Base-by-base conservation (phyloP, 2,329 filamentous ascomycete genomes). In the Neofusicoccum laricinum region DNA sequence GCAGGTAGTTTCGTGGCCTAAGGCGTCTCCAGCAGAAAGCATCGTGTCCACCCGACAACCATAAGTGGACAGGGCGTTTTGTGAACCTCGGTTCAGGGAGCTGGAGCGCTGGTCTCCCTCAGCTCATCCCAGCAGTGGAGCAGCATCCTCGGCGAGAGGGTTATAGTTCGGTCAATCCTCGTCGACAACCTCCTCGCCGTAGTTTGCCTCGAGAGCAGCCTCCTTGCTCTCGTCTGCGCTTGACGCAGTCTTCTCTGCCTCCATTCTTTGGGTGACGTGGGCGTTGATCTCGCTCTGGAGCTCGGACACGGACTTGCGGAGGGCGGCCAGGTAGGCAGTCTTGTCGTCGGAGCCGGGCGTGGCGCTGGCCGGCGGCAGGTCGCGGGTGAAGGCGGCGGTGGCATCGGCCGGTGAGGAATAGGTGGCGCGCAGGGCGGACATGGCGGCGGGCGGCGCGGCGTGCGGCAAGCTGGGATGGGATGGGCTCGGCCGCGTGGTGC, bases 141-240 rank as follows among this genome's bases (percentile, higher is more conserved):
- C 34, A 7, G 19, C 30, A 41, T 12, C 3, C 15, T 30, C 25
- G 19, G 17, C 5, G 12, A 5, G 15, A 59, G 21, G 10, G 55
- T n/a, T 15, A 45, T 34, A 19, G 40, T 15, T 12, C 25, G 25
- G 17, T 36, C 34, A 64, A 4, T 64, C 89, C 46, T 90, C 88
- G 57, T 89, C 87, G 12, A 85, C 80, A 25, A 88, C 85, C 75
- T 96, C 92, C 76, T 96, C 93, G 53, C 92, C 93, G 73, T 97
- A 96, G 73, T 93, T 90, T 71, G 91, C 86, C 72, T 92, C 90
- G 19, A 64, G 46, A 17, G 43, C 55, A 14, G 53, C 53, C 36
- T 79, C 77, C 63, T 74, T 76, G 63, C 76, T 73, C 63, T 77
- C 75, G 57, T 78, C 75, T 25, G 68, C 69, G 51, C 66, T 70